These are phyloP conservation scores for Sugiyamaella castrensis DNA, from an alignment of 1,139 yeast species.

Conservation along the genomic window DNA sequence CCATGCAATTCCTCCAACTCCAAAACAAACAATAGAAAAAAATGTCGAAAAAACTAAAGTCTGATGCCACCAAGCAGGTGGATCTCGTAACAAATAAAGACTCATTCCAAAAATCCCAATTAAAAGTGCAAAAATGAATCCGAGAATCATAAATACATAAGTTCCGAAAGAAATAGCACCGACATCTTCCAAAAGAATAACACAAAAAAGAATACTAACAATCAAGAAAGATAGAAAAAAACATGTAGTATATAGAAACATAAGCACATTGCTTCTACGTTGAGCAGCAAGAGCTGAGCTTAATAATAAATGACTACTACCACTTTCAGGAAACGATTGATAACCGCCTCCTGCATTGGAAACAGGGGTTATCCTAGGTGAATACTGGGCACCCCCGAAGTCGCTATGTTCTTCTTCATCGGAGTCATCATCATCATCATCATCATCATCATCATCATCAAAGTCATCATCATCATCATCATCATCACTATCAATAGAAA, in stretches of 20 bases:
- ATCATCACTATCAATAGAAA: slow-evolving; percentile 22
- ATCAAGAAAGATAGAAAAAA: slow-evolving; percentile 45
- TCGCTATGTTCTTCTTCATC: slow-evolving; percentile 16
- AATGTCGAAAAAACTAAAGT: slow-evolving; percentile 39
- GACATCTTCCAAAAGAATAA: slow-evolving; percentile 41
- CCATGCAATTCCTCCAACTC: slow-evolving; percentile 47
- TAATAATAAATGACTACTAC: slow-evolving; percentile 4
- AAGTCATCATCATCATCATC: slow-evolving; percentile 20
- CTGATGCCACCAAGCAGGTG: slow-evolving; percentile 44
- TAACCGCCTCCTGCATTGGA: slow-evolving; percentile 11
- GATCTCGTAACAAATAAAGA: slow-evolving; percentile 42
- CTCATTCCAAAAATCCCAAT: slow-evolving; percentile 41
- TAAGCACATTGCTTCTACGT: slow-evolving; percentile 27
- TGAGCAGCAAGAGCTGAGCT: slow-evolving; percentile 3
- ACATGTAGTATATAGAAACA: slow-evolving; percentile 46
- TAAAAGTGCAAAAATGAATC: slow-evolving; percentile 39
- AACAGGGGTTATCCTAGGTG: slow-evolving; percentile 27
- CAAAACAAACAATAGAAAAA: slow-evolving; percentile 43
- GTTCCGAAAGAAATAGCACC: slow-evolving; percentile 27
- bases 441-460: slow-evolving; percentile 22
- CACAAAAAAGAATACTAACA: slow-evolving; percentile 49
- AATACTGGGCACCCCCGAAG: slow-evolving; percentile 18
- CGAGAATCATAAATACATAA: slow-evolving; percentile 29
- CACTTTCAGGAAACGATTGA: slow-evolving; percentile 7
- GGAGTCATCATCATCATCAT: slow-evolving; percentile 19